phyloP scores from a whole-genome alignment of 208 protist genomes.

The Angomonas deanei region DNA sequence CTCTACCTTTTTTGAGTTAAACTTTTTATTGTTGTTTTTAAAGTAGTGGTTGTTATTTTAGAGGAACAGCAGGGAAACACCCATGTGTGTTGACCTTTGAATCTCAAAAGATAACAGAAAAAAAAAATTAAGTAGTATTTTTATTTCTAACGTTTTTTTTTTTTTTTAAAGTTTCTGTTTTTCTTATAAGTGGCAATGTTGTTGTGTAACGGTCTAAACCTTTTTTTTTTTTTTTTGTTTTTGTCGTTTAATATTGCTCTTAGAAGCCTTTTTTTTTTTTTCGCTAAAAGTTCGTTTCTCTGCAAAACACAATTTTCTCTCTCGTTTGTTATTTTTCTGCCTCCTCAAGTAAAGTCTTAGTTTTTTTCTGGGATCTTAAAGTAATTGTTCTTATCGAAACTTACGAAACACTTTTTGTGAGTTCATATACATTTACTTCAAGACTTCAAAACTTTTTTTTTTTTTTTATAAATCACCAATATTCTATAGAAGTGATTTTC shows the following conservation, averaged over 20 bases:
- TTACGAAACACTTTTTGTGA: neutral
- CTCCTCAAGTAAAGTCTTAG: neutral
- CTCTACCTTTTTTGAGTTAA: slow-evolving; percentile 9
- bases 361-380: neutral
- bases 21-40: neutral
- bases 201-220: neutral
- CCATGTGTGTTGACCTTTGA: slow-evolving; percentile 65
- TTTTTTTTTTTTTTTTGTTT: slow-evolving; percentile 2
- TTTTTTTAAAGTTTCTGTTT: slow-evolving; percentile 3
- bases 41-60: no score
- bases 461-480: neutral
- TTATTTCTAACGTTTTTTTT: neutral
- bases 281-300: no score
- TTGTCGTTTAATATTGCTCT: neutral
- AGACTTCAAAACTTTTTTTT: neutral
- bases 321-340: no score
- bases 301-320: no score
- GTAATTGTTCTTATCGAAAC: no score
- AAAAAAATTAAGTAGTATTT: neutral
- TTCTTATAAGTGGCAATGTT: slow-evolving; percentile 8
- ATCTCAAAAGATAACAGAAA: slow-evolving; percentile 12
- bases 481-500: neutral
- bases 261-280: neutral
- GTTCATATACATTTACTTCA: neutral
- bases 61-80: slow-evolving; percentile 56